Evolutionary conservation across 768 basidiomycete species (phyloP), one percentile per base, ranked within the genome.

Genomic region (Strobilomyces confusus): DNA sequence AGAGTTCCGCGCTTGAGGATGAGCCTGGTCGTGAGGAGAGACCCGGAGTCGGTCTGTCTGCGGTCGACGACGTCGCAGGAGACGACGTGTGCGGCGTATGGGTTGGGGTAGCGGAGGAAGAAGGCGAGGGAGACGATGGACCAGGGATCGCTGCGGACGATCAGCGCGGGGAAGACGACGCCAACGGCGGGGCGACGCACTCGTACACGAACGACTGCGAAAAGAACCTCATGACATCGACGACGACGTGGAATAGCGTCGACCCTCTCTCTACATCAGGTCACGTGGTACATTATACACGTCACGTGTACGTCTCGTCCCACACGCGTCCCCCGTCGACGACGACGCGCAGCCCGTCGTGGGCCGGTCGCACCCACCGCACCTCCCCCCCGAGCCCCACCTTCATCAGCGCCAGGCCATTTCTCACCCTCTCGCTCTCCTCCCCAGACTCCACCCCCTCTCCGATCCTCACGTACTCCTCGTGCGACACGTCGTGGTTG

Each of bases 51-150:
- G 1, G 89, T 84, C 59, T 89, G 75, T 19, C 73, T 77, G 59
- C 95, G 89, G 49, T 90, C 89, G 59, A 98, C 84, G 64, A 98
- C 93, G 75, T 98, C 95, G 78, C 92, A 95, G 5, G 94, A 94
- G 60, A 95, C 73, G 69, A 98, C 87, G 73, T 98, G 95, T 34
- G 89, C 77, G 7, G 95, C 91, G 64, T 92, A 92, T 45, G 95
- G 93, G 68, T 97, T 98, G 4, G 95, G 95, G 72, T 97, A 98
- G 58, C 95, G 88, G 54, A 97, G 76, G 68, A 95, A 95, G 77
- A 89, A 97, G 13, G 95, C 95, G 58, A 95, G 78, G 19, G 95
- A 84, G 54, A 95, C 90, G 60, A 90, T 95, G 52, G 90, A 79
- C 84, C 95, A 93, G 69, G 93, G 83, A 81, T 97, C 92, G 78